Percentiles rank a stretch among this genome's conserved stretches.
Evolutionary conservation across 2,329 filamentous ascomycete species (phyloP).

Genomic region (Hymenoscyphus scutula): DNA sequence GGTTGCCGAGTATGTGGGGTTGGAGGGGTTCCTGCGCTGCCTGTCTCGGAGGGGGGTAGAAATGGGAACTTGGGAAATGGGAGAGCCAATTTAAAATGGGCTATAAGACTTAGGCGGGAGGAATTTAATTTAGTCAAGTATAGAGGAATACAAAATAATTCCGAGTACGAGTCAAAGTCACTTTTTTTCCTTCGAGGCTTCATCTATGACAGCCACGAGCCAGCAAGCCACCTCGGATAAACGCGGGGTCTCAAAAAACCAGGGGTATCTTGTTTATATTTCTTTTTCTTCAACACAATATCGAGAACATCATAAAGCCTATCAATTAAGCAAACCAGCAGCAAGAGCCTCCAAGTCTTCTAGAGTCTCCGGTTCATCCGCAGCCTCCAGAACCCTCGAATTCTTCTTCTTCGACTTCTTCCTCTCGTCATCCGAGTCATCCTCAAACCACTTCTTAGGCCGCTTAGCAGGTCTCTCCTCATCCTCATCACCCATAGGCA

Average conservation of each 20-base stretch:
- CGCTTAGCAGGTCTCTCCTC: constrained; percentile 54
- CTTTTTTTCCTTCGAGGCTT: neutral
- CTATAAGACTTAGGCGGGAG: neutral
- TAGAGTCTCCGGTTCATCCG: constrained; percentile 71
- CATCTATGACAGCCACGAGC: neutral
- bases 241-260: neutral
- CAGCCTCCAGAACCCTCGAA: constrained; percentile 57
- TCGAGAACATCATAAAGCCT: neutral
- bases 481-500: constrained; percentile 49
- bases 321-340: constrained; percentile 61
- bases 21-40: constrained; percentile 6
- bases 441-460: constrained; percentile 77
- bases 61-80: neutral
- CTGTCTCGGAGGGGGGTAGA: constrained; percentile 5
- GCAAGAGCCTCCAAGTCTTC: constrained; percentile 78
- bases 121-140: neutral
- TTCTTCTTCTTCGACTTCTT: constrained; percentile 47
- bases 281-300: constrained; percentile 1
- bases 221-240: neutral
- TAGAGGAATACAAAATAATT: neutral
- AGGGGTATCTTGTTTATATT: constrained; percentile 23
- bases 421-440: constrained; percentile 53
- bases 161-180: neutral
- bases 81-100: neutral
- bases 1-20: constrained; percentile 2